A percentile compares a stretch with the other conserved stretches of the same genome.
These are phyloP conservation scores for Fusarium pilosicola DNA, from an alignment of 2,329 filamentous ascomycete genomes.

Conservation along the genomic window DNA sequence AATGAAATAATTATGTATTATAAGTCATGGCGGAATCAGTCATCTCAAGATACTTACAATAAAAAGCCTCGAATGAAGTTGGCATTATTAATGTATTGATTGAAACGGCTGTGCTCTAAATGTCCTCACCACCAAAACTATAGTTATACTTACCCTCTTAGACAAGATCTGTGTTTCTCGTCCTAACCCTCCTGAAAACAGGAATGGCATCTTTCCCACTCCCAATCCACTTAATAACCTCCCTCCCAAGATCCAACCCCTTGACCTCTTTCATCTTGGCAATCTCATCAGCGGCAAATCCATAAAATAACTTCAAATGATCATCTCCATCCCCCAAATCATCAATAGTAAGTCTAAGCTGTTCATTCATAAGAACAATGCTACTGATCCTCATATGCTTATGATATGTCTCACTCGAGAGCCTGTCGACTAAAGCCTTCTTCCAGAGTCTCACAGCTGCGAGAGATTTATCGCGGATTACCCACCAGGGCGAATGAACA, in stretches of 20 bases:
- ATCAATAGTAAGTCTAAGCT: slow-evolving; percentile 13
- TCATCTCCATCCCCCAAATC: neutral
- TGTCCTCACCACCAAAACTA: neutral
- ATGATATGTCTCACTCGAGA: neutral
- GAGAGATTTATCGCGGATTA: slow-evolving; percentile 2
- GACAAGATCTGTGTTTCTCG: neutral
- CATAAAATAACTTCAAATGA: slow-evolving; percentile 24
- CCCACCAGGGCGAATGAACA: neutral
- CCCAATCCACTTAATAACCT: slow-evolving; percentile 2
- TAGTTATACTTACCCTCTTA: neutral
- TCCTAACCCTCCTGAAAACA: neutral
- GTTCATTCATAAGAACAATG: slow-evolving; percentile 16
- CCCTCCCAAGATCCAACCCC: slow-evolving; percentile 2
- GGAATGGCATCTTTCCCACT: neutral
- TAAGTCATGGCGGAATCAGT: neutral
- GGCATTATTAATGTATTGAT: neutral
- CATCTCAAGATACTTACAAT: neutral
- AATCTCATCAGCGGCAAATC: slow-evolving; percentile 21
- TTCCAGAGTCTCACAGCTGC: slow-evolving; percentile 3
- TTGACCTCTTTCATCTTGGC: neutral
- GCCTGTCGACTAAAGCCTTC: neutral
- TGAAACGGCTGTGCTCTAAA: neutral
- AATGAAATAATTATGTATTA: neutral
- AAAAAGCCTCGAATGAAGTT: neutral
- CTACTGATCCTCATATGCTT: slow-evolving; percentile 10